Evolutionary conservation across 768 basidiomycete genomes (phyloP).

Genomic region (Mycena rebaudengoi): DNA sequence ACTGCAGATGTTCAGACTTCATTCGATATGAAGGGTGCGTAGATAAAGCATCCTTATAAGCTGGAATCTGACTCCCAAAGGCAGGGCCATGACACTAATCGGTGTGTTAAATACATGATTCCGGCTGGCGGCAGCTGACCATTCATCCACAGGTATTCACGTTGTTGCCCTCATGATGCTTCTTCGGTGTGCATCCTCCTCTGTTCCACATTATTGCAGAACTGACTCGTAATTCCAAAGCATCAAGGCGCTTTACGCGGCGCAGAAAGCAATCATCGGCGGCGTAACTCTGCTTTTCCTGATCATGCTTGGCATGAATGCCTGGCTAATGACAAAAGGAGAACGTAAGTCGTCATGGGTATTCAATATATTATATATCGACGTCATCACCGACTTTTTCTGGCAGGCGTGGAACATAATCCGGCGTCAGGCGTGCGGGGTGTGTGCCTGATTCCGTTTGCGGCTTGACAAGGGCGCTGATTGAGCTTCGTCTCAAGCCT

Average conservation of each 20-base stretch:
- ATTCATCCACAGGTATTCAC: too few relatives aligned
- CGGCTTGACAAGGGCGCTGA: neutral
- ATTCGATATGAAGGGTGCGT: slow-evolving; percentile 62
- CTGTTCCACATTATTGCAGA: neutral
- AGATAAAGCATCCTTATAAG: too few relatives aligned
- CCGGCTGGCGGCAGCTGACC: too few relatives aligned
- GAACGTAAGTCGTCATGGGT: slow-evolving; percentile 49
- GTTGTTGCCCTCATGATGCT: slow-evolving; percentile 68
- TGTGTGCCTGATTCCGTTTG: slow-evolving; percentile 15
- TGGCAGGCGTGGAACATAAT: slow-evolving; percentile 52
- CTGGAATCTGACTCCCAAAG: too few relatives aligned
- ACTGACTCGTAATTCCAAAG: slow-evolving; percentile 7
- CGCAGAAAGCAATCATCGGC: slow-evolving; percentile 40
- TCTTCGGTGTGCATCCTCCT: slow-evolving; percentile 45
- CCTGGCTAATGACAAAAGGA: slow-evolving; percentile 61
- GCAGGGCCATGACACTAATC: slow-evolving; percentile 60
- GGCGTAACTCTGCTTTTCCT: slow-evolving; percentile 47
- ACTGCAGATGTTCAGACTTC: slow-evolving; percentile 58
- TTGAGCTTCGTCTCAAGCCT: slow-evolving; percentile 40
- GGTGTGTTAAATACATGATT: too few relatives aligned
- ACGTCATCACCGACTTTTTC: too few relatives aligned
- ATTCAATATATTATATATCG: neutral
- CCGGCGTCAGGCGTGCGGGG: slow-evolving; percentile 46
- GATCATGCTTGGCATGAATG: slow-evolving; percentile 55
- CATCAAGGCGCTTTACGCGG: slow-evolving; percentile 50